Evolutionary conservation across 2,329 filamentous ascomycete species (phyloP), one percentile per base, ranked within the genome.

Genomic region (Penicillium sp.): DNA sequence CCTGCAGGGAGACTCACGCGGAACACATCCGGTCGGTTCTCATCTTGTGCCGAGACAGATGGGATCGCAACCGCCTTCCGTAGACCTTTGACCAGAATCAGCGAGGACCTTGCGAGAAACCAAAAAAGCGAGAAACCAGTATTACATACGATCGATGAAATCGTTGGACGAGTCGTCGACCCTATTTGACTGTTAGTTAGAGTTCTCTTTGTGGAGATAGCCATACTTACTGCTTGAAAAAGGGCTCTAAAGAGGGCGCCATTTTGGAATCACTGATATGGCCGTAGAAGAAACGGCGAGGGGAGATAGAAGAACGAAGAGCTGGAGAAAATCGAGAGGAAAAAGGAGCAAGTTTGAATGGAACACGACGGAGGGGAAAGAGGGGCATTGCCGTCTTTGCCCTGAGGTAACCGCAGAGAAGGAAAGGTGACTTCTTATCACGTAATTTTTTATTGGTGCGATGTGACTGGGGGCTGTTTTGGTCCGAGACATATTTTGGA

Each of bases 1-100:
- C 27, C 21, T 29, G 17, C 7, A 42, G 35, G 35, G 21, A 27
- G 33, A 69, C 73, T 57, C 73, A 85, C 84, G 76, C 89, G 91
- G 71, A 99, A 86, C 62, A 99, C 94, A 83, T 99, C 93, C 55
- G 88, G 88, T 59, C 94, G 88, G 71, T 91, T 88, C 67, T 89
- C 88, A 72, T 94, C 91, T 62, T 97, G 93, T 48, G 93, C 90
- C 35, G 93, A 97, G 74, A 99, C 84, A 62, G 94, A 99, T 21
- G 94, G 94, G 70, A 99, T 99, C 52, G 93, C 93, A 59, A 99
- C 94, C 54, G 94, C 94, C 77, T 93, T 87, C 72, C 90, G 85
- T 60, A 99, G 86, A 68, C 79, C 79, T 81, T 81, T 62, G 33
- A 58, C 43, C 25, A 45, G 5, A 49, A 48, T 38, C 47, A 55